Conservation (phyloP, 2,329 filamentous ascomycete genomes). For the Colletotrichum gloeosporioides region DNA sequence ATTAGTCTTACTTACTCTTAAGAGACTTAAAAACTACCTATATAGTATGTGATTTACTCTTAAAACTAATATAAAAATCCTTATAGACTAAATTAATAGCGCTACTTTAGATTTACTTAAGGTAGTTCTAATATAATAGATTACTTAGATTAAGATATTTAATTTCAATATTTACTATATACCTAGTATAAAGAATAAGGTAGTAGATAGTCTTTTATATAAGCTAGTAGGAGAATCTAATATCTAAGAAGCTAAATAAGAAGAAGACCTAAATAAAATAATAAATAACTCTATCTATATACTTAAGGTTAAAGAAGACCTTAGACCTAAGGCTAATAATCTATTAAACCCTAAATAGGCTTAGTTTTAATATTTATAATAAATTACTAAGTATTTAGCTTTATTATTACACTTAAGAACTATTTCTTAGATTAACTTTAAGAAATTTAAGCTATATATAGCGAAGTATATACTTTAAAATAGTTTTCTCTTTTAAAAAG, state of each 20-base stretch:
- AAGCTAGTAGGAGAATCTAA: neutral
- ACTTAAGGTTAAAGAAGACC: neutral
- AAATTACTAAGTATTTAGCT: neutral
- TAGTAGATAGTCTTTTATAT: neutral
- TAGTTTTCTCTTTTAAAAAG: too few relatives aligned
- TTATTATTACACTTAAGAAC: too few relatives aligned
- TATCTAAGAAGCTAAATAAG: neutral
- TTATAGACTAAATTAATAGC: neutral
- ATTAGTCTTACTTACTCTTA: neutral
- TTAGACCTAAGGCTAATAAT: neutral
- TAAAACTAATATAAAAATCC: neutral
- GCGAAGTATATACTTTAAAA: too few relatives aligned
- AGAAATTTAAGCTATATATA: too few relatives aligned
- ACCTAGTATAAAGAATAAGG: neutral
- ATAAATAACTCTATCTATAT: neutral
- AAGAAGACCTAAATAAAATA: neutral
- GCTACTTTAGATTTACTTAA: neutral
- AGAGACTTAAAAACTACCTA: neutral
- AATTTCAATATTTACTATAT: neutral
- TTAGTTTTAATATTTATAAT: neutral
- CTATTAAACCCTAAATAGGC: neutral
- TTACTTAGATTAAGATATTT: neutral
- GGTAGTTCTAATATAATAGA: neutral
- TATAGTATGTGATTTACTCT: neutral
- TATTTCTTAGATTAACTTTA: too few relatives aligned